A percentile compares a stretch with the other conserved stretches of the same genome.
Conservation (phyloP, 768 basidiomycete species). For the Termitomyces sp. region DNA sequence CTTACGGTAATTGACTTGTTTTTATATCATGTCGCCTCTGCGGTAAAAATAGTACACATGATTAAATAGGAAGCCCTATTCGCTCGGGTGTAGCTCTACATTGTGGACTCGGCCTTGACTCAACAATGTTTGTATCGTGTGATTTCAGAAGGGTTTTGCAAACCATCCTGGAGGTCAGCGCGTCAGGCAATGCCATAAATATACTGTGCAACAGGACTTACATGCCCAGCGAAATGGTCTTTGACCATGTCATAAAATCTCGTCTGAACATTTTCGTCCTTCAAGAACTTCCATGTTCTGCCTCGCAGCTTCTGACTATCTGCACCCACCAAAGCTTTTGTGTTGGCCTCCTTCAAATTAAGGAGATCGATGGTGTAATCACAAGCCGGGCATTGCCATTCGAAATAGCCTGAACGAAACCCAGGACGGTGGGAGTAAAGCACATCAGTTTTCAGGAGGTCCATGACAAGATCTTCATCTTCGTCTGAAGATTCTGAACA, state of each 20-base stretch:
- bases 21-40: background rate
- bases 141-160: background rate
- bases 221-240: constrained; percentile 23
- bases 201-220: background rate
- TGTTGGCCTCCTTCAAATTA: constrained; percentile 31
- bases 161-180: background rate
- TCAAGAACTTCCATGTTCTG: constrained; percentile 33
- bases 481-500: constrained; percentile 36
- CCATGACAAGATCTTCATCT: constrained; percentile 15
- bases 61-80: no score
- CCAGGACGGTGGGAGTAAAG: constrained; percentile 32
- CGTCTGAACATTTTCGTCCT: constrained; percentile 25
- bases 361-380: constrained; percentile 43
- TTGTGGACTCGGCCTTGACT: background rate
- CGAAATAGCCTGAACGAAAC: constrained; percentile 39
- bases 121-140: background rate
- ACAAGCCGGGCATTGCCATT: constrained; percentile 57
- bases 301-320: constrained; percentile 20
- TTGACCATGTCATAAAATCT: constrained; percentile 22
- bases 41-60: background rate
- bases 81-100: background rate
- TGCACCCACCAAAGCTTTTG: constrained; percentile 18
- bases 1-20: background rate
- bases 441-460: constrained; percentile 13
- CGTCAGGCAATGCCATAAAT: background rate